Conservation (phyloP, 2,329 filamentous ascomycete genomes). For the Pseudocercospora fuligena region DNA sequence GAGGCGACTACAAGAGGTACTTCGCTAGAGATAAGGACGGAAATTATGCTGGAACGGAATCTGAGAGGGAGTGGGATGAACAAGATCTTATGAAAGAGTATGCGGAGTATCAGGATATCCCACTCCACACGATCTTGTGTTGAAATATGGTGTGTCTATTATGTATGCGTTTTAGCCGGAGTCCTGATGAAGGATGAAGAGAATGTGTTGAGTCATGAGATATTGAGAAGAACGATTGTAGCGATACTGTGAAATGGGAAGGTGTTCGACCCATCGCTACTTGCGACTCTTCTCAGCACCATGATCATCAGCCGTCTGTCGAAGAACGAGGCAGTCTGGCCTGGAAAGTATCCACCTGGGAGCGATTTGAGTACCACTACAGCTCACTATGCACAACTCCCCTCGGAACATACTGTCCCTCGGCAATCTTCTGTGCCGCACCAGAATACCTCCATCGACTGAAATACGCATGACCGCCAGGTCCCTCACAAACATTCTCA, state of each 20-base stretch:
- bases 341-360: too few species aligned
- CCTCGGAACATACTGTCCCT: background rate
- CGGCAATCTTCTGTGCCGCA: slow-evolving; percentile 39
- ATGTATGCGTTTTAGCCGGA: background rate
- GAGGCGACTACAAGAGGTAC: slow-evolving; percentile 35
- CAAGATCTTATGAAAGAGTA: slow-evolving; percentile 31
- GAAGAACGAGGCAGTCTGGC: too few species aligned
- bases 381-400: slow-evolving; percentile 11
- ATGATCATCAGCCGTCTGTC: too few species aligned
- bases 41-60: slow-evolving; percentile 39
- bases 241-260: background rate
- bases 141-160: slow-evolving; percentile 6
- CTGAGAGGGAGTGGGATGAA: slow-evolving; percentile 37
- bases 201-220: background rate
- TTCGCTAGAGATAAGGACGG: slow-evolving; percentile 34
- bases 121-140: slow-evolving; percentile 25
- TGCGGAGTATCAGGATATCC: slow-evolving; percentile 33
- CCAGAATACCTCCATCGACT: slow-evolving; percentile 54
- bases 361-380: background rate
- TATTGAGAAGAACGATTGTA: background rate
- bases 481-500: slow-evolving; percentile 40
- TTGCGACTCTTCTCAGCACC: too few species aligned
- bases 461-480: slow-evolving; percentile 53
- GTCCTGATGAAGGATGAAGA: background rate
- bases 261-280: too few species aligned